Base-by-base conservation (phyloP, 208 protist genomes). In the Vickermania spadyakhi region DNA sequence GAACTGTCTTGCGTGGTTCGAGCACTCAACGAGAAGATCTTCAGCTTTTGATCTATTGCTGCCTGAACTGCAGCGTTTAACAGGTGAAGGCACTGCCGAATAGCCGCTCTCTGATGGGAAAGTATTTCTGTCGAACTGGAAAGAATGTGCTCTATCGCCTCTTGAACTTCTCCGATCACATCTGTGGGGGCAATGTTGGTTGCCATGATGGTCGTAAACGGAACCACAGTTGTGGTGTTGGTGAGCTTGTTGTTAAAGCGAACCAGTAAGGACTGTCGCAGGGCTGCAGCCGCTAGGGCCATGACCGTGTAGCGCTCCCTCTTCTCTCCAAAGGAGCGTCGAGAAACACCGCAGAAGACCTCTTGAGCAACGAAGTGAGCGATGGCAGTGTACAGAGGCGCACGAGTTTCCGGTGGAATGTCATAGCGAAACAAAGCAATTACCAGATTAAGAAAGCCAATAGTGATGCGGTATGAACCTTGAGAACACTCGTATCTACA, bases 361-460 rank as follows among this genome's bases (percentile, higher is more conserved):
- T 90, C 81, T 11, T 89, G 73, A 5, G 87, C 69, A 49, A 94
- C 75, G 70, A 91, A 91, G 62, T 86, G 72, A 7, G 73, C 74
- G 13, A 91, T 72, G 14, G 69, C 68, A 21, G 64, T 72, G 64
- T 89, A 91, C n/a, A 70, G 73, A 45, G 70, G 58, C 25, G 84
- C 52, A 29, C 67, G 60, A 13, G 64, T 60, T 53, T 75, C 77
- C 13, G 65, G 53, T 0, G 81, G 78, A 26, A 64, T 52, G 59
- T 81, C 73, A 59, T 84, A 66, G 53, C 78, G 77, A 52, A 89
- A 77, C 42, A 94, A 72, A 22, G 81, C 71, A 28, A 86, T 70
- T 36, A 89, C 72, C 30, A 94, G 73, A 72, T 86, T 68, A 4
- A 94, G 72, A 58, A 90, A 86, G 3, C 87, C 87, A 42, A 84